A percentile compares a stretch with the other conserved stretches of the same genome.
phyloP scores from a whole-genome alignment of 768 basidiomycete species.

The Boletus pseudopeckii region DNA sequence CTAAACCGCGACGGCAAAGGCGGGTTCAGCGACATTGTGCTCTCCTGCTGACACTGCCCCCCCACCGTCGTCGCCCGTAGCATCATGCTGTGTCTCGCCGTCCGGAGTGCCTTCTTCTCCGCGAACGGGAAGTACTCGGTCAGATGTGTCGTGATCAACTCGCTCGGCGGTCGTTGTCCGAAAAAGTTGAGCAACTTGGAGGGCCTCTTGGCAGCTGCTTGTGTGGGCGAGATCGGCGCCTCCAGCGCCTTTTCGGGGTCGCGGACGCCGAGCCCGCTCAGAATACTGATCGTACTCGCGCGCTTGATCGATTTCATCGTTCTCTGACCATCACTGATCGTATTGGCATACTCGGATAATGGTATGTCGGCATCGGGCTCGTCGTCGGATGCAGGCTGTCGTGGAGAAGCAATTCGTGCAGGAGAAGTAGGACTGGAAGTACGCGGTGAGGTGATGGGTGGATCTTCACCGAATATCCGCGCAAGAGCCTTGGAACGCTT shows the following conservation, averaged over 20 bases:
- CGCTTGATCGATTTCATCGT: constrained; percentile 52
- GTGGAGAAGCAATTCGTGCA: constrained; percentile 11
- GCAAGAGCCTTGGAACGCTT: constrained; percentile 43
- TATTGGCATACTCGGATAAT: constrained; percentile 31
- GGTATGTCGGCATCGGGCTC: constrained; percentile 36
- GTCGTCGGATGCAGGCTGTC: constrained; percentile 28
- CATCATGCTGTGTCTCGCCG: constrained; percentile 88
- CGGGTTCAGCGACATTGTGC: constrained; percentile 42
- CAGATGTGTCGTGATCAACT: constrained; percentile 92
- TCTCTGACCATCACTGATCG: constrained; percentile 27
- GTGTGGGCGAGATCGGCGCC: constrained; percentile 50
- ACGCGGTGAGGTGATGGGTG: constrained; percentile 25
- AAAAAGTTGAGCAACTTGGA: constrained; percentile 92
- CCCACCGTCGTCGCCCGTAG: constrained; percentile 45
- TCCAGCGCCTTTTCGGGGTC: constrained; percentile 68
- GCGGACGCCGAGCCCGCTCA: constrained; percentile 89
- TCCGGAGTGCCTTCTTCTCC: constrained; percentile 88
- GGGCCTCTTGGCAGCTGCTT: constrained; percentile 39
- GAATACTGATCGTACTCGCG: constrained; percentile 90
- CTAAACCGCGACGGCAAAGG: constrained; percentile 39
- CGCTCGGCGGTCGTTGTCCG: constrained; percentile 95
- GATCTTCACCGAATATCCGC: constrained; percentile 47
- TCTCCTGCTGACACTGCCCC: constrained; percentile 39
- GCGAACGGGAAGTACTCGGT: constrained; percentile 94
- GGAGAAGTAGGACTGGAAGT: constrained; percentile 38